phyloP scores from a whole-genome alignment of 345 rosid species.

The Salix arbutifolia region DNA sequence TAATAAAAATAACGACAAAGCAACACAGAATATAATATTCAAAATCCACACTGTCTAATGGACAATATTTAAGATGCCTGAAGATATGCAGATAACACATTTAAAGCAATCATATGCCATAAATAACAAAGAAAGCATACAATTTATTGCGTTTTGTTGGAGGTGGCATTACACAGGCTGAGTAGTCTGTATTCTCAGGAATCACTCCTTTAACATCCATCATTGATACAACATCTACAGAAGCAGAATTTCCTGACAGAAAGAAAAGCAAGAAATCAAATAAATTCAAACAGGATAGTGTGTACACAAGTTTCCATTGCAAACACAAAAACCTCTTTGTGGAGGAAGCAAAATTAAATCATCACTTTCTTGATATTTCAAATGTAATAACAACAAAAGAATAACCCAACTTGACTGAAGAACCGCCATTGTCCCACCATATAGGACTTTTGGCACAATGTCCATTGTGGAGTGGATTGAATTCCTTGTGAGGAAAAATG shows the following conservation, averaged over 20 bases:
- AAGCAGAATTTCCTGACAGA: conserved; percentile 32
- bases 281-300: not conserved
- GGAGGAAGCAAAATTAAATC: not conserved
- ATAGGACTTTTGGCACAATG: not conserved
- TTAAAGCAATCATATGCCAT: conserved; percentile 6
- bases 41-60: not conserved
- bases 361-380: not conserved
- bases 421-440: not conserved
- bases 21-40: not conserved
- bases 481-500: too few species aligned
- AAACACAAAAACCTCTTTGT: not conserved
- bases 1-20: not conserved
- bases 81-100: conserved; percentile 3
- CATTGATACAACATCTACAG: conserved; percentile 18
- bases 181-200: conserved; percentile 28
- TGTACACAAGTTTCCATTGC: not conserved
- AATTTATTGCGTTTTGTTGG: conserved; percentile 50
- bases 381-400: not conserved
- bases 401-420: not conserved
- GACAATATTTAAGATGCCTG: not conserved
- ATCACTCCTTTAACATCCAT: conserved; percentile 33
- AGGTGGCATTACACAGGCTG: conserved; percentile 35
- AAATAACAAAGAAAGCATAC: conserved; percentile 36
- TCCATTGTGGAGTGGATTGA: not conserved
- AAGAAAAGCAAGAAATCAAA: conserved; percentile 14